Base-by-base conservation (phyloP, 140 eudicot species). In the Anethum foeniculum region DNA sequence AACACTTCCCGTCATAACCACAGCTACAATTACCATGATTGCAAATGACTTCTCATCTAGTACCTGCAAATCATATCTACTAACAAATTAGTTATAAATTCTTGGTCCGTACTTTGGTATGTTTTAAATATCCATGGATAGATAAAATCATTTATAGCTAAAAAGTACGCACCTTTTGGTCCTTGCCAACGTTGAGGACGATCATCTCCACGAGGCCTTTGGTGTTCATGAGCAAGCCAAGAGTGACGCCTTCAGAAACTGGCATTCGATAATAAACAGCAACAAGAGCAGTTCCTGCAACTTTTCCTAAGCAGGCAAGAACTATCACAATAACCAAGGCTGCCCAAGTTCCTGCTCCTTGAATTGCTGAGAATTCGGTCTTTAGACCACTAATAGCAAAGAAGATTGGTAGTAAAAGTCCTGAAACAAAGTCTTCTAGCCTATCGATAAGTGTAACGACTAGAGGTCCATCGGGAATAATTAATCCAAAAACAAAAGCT, bases 1-100 rank as follows among this genome's bases (percentile, higher is more conserved):
- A 12, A 60, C 30, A 47, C 68, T 39, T 25, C 39, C 56, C 0
- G 81, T 79, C 75, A 79, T 60, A 15, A 62, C 16, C 25, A 78
- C 41, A 2, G 81, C 81, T 19, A 58, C 72, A 1, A 79, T 38
- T 1, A 79, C 81, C 81, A 62, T 79, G 2, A 79, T 79, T 2
- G 75, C 75, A 43, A 60, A 43, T 14, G 81, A 60, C 43, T 79
- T 78, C 5, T 56, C 81, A n/a, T 78, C 81, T 12, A 78, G 65
- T 36, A 78, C 73, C 80, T 77, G 47, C 15, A 56, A 2, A 15
- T 68, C 1, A 6, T 54, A 54, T 54, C 62, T 54, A 54, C 62
- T 7, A 54, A 0, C 62, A 54, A 54, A 18, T 54, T 34, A 34
- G 38, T 34, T 54, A 54, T 19, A 52, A n/a, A 18, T 54, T 19